Evolutionary conservation across 1,139 yeast species (phyloP).

Genomic region (Candida glucosophila): DNA sequence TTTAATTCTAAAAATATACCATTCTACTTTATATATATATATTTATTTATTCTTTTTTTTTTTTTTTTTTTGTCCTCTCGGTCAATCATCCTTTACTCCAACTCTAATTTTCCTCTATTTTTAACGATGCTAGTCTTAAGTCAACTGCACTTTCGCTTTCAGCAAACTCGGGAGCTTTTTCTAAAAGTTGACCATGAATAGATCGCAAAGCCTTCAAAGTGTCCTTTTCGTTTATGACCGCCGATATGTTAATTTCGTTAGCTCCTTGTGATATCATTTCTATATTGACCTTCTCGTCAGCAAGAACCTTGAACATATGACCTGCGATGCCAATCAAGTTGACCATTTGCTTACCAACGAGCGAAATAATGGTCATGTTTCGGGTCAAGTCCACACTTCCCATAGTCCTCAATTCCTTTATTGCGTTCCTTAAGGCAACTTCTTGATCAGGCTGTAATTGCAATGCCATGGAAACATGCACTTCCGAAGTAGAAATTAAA

Average conservation of each 20-base stretch:
- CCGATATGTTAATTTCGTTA: conserved; percentile 91
- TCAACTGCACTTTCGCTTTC: conserved; percentile 25
- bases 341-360: conserved; percentile 96
- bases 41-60: too few relatives aligned
- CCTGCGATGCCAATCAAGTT: conserved; percentile 96
- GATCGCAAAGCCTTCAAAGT: conserved; percentile 80
- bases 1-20: too few relatives aligned
- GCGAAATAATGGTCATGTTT: conserved; percentile 82
- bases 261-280: conserved; percentile 99
- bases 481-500: conserved; percentile 93
- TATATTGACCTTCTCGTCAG: conserved; percentile 85
- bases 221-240: conserved; percentile 81
- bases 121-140: conserved; percentile 28
- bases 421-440: conserved; percentile 54
- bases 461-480: conserved; percentile 95
- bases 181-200: conserved; percentile 71
- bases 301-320: conserved; percentile 89
- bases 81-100: too few relatives aligned
- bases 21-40: too few relatives aligned
- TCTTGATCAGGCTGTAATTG: conserved; percentile 64
- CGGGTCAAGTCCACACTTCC: conserved; percentile 87
- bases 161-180: conserved; percentile 27
- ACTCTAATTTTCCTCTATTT: conserved; percentile 8
- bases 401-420: conserved; percentile 65
- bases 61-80: too few relatives aligned